These are phyloP conservation scores for Ophiostoma fasciatum DNA, from an alignment of 2,329 filamentous ascomycete species.

Conservation along the genomic window DNA sequence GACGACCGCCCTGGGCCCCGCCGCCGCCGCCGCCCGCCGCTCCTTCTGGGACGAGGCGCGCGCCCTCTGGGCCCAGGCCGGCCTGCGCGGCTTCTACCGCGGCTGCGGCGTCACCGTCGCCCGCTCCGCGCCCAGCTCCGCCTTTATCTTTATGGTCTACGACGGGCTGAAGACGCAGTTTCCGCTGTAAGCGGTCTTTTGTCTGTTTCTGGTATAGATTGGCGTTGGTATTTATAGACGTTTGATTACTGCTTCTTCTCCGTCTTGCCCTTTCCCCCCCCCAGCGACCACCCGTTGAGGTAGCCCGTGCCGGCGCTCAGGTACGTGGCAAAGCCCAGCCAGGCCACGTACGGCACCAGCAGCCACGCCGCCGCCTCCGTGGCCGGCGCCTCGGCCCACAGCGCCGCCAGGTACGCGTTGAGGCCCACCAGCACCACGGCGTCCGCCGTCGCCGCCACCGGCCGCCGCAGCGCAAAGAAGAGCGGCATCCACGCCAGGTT, in stretches of 20 bases:
- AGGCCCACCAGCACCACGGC: constrained; percentile 57
- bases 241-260: constrained; percentile 13
- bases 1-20: constrained; percentile 51
- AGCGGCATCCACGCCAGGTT: constrained; percentile 87
- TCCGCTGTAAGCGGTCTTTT: constrained; percentile 20
- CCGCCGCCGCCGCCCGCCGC: constrained; percentile 28
- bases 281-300: constrained; percentile 53
- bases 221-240: no score
- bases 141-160: constrained; percentile 93
- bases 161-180: constrained; percentile 67
- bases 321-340: constrained; percentile 81
- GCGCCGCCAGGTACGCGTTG: constrained; percentile 57
- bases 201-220: background rate
- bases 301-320: constrained; percentile 55
- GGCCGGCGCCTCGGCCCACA: constrained; percentile 37
- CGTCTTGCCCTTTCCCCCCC: constrained; percentile 7
- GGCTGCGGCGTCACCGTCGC: constrained; percentile 89
- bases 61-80: constrained; percentile 68
- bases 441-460: constrained; percentile 60
- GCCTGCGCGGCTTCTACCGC: constrained; percentile 73
- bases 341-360: constrained; percentile 69
- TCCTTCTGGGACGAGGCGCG: constrained; percentile 60
- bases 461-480: constrained; percentile 68
- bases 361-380: constrained; percentile 48
- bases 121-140: constrained; percentile 84